Evolutionary conservation across 768 basidiomycete species (phyloP).

Genomic region (Auricularia auricula-judae): DNA sequence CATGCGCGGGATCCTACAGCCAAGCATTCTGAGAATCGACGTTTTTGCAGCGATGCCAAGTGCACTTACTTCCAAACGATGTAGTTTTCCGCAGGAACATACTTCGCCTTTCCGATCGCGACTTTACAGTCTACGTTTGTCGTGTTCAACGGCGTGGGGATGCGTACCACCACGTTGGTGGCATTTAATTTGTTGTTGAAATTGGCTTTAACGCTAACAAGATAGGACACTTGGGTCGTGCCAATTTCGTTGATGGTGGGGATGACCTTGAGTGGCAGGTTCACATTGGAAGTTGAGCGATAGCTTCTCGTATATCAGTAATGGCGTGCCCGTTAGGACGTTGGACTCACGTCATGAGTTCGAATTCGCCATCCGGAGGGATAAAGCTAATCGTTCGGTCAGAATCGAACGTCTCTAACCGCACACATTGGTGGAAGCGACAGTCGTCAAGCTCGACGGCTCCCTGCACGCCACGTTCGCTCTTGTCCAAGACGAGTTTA

Average conservation of each 20-base stretch:
- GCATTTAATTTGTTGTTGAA: conserved; percentile 90
- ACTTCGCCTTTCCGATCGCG: conserved; percentile 90
- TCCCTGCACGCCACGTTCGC: conserved; percentile 26
- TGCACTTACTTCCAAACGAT: conserved; percentile 91
- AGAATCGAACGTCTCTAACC: conserved; percentile 89
- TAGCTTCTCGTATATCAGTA: conserved; percentile 43
- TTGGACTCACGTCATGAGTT: conserved; percentile 76
- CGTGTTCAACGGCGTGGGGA: conserved; percentile 94
- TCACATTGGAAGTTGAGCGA: conserved; percentile 91
- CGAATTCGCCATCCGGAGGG: conserved; percentile 97
- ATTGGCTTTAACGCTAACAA: conserved; percentile 75
- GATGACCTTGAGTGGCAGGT: conserved; percentile 81
- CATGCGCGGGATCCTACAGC: conserved; percentile 74
- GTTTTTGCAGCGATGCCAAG: background rate
- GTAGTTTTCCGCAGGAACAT: conserved; percentile 90
- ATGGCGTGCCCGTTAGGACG: background rate
- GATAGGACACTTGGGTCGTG: conserved; percentile 84
- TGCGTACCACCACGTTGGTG: conserved; percentile 81
- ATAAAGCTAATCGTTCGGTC: conserved; percentile 92
- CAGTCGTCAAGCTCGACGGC: conserved; percentile 97
- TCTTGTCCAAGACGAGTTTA: conserved; percentile 93
- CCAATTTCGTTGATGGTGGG: conserved; percentile 90
- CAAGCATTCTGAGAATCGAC: conserved; percentile 2
- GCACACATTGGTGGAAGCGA: conserved; percentile 96
- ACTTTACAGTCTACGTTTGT: conserved; percentile 89